Conservation (phyloP, 1,139 yeast species). For the Zygosaccharomyces pseudobailii region DNA sequence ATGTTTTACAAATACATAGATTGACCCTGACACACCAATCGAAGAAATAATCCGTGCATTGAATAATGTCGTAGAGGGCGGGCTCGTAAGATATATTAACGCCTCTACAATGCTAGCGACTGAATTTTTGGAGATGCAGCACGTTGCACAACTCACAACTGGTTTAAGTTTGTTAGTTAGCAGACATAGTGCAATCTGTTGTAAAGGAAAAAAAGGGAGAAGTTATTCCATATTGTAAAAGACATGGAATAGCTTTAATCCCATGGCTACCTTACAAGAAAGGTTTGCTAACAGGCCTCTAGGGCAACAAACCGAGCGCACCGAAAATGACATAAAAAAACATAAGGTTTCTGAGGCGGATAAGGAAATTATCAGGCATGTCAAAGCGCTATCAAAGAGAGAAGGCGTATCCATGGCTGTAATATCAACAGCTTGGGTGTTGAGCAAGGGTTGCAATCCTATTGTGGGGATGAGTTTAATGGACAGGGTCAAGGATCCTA, state of each 20-base stretch:
- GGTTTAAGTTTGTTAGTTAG: constrained; percentile 47
- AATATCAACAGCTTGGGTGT: constrained; percentile 53
- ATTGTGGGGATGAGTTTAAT: constrained; percentile 51
- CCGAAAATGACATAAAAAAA: constrained; percentile 24
- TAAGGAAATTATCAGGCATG: constrained; percentile 42
- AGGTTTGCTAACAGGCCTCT: constrained; percentile 46
- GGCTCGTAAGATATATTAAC: no score
- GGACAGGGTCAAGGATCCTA: constrained; percentile 48
- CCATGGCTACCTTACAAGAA: constrained; percentile 53
- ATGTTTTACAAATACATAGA: constrained; percentile 47
- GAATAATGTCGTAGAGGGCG: constrained; percentile 45
- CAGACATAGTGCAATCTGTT: constrained; percentile 48
- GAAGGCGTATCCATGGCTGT: constrained; percentile 47
- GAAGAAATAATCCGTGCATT: constrained; percentile 46
- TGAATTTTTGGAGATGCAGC: constrained; percentile 44
- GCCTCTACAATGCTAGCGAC: constrained; percentile 44
- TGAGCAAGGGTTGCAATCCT: constrained; percentile 47
- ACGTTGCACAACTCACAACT: constrained; percentile 43
- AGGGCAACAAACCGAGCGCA: constrained; percentile 16
- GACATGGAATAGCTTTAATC: constrained; percentile 40
- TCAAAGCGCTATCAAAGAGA: constrained; percentile 48
- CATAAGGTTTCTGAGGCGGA: constrained; percentile 30
- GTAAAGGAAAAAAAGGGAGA: no score
- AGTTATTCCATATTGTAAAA: no score
- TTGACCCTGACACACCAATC: constrained; percentile 40